Conservation (phyloP, 148 eudicot genomes). For the Cornus suecica region DNA sequence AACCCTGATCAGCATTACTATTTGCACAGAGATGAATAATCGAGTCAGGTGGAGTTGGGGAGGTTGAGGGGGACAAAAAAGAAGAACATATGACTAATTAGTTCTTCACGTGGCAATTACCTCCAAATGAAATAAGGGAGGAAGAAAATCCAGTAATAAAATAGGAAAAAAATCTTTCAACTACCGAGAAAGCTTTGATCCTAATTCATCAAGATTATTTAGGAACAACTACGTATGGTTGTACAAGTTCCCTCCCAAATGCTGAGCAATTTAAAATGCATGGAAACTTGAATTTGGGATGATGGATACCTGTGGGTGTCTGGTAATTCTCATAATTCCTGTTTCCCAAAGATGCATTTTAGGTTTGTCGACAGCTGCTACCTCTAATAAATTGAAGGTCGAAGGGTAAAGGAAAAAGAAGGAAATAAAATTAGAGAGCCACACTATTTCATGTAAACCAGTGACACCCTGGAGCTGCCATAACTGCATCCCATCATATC, state of each 20-base stretch:
- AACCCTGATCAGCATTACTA: not conserved
- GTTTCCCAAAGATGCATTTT: conserved; percentile 99
- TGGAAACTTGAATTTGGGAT: not conserved
- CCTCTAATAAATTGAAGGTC: conserved; percentile 92
- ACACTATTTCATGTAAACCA: conserved; percentile 67
- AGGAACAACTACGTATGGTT: not conserved
- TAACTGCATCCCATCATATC: conserved; percentile 90
- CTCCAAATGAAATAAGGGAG: too few species aligned
- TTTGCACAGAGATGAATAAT: not conserved
- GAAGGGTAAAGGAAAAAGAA: conserved; percentile 95
- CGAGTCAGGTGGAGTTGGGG: too few species aligned
- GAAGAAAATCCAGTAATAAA: too few species aligned
- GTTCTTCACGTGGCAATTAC: too few species aligned
- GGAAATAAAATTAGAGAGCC: conserved; percentile 74
- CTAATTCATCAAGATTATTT: not conserved
- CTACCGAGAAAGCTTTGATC: not conserved
- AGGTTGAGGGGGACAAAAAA: too few species aligned
- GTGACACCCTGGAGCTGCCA: conserved; percentile 90
- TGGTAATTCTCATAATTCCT: conserved; percentile 95
- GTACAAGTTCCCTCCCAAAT: not conserved
- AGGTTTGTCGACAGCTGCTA: conserved; percentile 98
- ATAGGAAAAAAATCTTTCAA: not conserved
- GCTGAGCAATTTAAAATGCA: not conserved
- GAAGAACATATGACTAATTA: too few species aligned
- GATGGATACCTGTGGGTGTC: conserved; percentile 86